Evolutionary conservation across 768 basidiomycete species (phyloP).

Genomic region (Suillus alpinus): DNA sequence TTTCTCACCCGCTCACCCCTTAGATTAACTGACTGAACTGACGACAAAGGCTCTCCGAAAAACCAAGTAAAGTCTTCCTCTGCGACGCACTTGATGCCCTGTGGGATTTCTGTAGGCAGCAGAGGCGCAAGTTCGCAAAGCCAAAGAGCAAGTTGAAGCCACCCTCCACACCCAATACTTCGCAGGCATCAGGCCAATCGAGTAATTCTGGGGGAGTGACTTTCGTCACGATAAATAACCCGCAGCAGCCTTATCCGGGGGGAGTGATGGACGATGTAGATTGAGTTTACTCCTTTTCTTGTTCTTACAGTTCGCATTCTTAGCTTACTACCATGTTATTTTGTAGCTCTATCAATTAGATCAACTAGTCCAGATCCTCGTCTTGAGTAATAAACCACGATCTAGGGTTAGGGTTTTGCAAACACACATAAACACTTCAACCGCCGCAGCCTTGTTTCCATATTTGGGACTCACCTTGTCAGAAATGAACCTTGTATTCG

Average conservation of each 20-base stretch:
- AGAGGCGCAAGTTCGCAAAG: slow-evolving; percentile 34
- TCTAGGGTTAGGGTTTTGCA: slow-evolving; percentile 10
- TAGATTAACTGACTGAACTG: background rate
- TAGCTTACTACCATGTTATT: slow-evolving; percentile 16
- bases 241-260: background rate
- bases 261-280: slow-evolving; percentile 34
- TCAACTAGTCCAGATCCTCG: background rate
- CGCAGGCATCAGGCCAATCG: background rate
- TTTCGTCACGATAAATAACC: slow-evolving; percentile 4
- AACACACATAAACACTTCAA: slow-evolving; percentile 8
- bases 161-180: background rate
- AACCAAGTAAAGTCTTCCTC: slow-evolving; percentile 51
- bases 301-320: slow-evolving; percentile 7
- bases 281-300: slow-evolving; percentile 12
- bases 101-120: slow-evolving; percentile 47
- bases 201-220: slow-evolving; percentile 9
- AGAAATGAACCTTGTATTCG: slow-evolving; percentile 8
- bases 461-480: slow-evolving; percentile 29
- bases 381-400: background rate
- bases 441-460: slow-evolving; percentile 26
- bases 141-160: slow-evolving; percentile 15
- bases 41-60: slow-evolving; percentile 46
- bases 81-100: slow-evolving; percentile 50
- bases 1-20: background rate
- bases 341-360: background rate